phyloP scores from a whole-genome alignment of 2,329 filamentous ascomycete species.

The Penicillium nordicum region DNA sequence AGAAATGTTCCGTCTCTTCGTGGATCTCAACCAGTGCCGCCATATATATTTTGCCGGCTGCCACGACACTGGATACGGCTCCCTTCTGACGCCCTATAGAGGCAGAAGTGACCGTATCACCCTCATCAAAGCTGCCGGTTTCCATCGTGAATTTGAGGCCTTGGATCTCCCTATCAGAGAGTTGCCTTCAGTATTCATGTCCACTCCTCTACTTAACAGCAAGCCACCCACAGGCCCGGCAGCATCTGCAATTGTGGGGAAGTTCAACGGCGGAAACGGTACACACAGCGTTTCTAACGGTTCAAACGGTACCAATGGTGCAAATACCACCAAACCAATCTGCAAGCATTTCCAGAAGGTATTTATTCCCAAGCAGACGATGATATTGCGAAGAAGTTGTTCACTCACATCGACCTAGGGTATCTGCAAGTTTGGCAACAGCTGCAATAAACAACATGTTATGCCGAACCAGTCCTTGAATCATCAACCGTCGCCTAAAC shows the following conservation, averaged over 20 bases:
- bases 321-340: conserved; percentile 18
- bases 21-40: conserved; percentile 59
- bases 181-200: conserved; percentile 53
- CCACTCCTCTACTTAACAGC: conserved; percentile 31
- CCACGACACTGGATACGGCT: conserved; percentile 58
- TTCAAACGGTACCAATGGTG: conserved; percentile 1
- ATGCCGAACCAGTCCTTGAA: conserved; percentile 22
- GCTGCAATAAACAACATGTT: conserved; percentile 32
- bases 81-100: conserved; percentile 53
- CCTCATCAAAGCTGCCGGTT: conserved; percentile 51
- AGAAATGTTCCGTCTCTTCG: conserved; percentile 48
- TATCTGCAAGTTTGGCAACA: conserved; percentile 31
- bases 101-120: conserved; percentile 53
- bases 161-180: conserved; percentile 53
- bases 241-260: background rate
- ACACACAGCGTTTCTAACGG: conserved; percentile 2
- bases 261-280: conserved; percentile 10
- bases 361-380: background rate
- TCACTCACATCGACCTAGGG: conserved; percentile 23
- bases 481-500: conserved; percentile 21
- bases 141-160: conserved; percentile 53
- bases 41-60: conserved; percentile 64
- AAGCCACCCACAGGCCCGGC: conserved; percentile 7
- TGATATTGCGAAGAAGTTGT: no score
- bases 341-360: conserved; percentile 38